Base-by-base conservation (phyloP, 1,139 yeast genomes). In the Candida sojae region DNA sequence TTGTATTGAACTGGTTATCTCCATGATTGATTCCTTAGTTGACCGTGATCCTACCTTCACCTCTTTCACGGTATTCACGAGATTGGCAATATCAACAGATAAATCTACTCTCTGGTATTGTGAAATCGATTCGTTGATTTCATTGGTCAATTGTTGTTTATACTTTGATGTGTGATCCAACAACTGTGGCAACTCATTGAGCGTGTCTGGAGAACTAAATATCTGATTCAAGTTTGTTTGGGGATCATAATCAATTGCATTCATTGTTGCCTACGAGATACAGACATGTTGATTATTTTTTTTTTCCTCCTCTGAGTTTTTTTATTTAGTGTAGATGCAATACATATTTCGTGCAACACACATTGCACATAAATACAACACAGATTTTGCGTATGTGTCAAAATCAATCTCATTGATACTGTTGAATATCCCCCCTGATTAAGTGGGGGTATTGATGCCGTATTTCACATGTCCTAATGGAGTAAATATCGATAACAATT, bases 1-100 rank as follows among this genome's bases (percentile, higher is more conserved):
- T 57, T 89, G 88, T 50, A 95, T 91, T 43, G 86, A 87, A 5
- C 81, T 73, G 0, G 97, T 92, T 80, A 90, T 86, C 10, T 65
- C 67, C 8, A 84, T 73, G 47, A 92, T 90, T 3, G 84, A 77
- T 6, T 67, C 58, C 51, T 88, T 92, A 0, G 96, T 86, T 2
- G 50, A 43, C 1, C 53, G 46, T 1, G 80, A 67, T 46, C 64
- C 63, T 3, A 46, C 30, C 50, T 69, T 69, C 25, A 75, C 63
- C 7, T 51, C 45, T 4, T 30, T 31, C 6, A 54, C 48, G 6
- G 45, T 42, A 7, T 11, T 33, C 12, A 43, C 32, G 26, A 51
- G 46, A 13, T 39, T 12, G 9, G 34, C 30, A 2, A 50, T 48
- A 37, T 51, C 54, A n/a, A 39, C 13, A 28, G 43, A 33, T 17